phyloP scores from a whole-genome alignment of 805 yeast species.

The Schizosaccharomyces octosporus region DNA sequence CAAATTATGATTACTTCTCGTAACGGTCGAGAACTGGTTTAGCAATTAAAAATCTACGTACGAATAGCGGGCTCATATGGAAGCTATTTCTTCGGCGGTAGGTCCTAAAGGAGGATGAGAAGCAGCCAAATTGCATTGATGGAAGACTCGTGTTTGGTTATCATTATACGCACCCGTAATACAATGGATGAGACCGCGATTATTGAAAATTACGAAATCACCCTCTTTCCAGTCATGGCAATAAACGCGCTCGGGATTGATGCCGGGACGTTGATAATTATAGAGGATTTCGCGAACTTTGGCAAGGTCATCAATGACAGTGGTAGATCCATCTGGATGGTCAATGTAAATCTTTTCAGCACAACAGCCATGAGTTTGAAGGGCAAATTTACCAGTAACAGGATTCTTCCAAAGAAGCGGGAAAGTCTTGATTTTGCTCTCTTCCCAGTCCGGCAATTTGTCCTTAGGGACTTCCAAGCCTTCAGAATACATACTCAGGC shows the following conservation, averaged over 20 bases:
- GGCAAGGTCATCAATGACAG: conserved; percentile 36
- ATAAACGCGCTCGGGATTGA: conserved; percentile 45
- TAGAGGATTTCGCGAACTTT: conserved; percentile 55
- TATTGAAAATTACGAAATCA: conserved; percentile 64
- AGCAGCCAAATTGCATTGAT: conserved; percentile 78
- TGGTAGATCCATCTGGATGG: conserved; percentile 15
- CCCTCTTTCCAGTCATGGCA: conserved; percentile 69
- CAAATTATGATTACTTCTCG: no score
- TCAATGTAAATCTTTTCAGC: conserved; percentile 29
- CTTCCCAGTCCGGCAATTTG: conserved; percentile 66
- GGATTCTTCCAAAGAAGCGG: conserved; percentile 90
- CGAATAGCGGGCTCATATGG: neutral
- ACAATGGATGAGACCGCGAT: conserved; percentile 78
- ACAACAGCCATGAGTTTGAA: conserved; percentile 78
- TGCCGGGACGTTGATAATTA: conserved; percentile 64
- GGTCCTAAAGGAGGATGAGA: neutral
- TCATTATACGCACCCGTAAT: conserved; percentile 71
- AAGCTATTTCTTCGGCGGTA: neutral
- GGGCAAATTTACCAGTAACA: conserved; percentile 53
- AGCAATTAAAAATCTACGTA: no score
- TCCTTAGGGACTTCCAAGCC: conserved; percentile 43
- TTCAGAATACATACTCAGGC: conserved; percentile 64
- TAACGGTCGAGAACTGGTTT: no score
- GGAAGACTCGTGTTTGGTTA: conserved; percentile 68
- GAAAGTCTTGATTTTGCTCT: conserved; percentile 43